Evolutionary conservation across 2,329 filamentous ascomycete species (phyloP).

Genomic region (Trichophaea hybrida): DNA sequence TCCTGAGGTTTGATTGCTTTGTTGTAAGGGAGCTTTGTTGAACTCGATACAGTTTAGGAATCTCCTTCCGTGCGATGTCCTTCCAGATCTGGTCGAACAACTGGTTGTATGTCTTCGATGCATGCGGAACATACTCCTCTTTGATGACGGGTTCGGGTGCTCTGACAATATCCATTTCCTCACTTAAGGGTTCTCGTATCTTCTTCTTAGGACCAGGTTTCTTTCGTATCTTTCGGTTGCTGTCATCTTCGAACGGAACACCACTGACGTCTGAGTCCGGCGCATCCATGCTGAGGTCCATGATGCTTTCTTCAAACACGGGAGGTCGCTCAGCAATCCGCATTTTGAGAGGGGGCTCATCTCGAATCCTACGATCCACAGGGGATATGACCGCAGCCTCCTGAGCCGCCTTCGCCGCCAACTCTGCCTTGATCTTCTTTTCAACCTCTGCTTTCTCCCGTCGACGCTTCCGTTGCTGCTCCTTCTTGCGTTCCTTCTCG

Average conservation of each 20-base stretch:
- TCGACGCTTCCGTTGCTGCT: constrained; percentile 93
- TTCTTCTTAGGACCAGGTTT: constrained; percentile 35
- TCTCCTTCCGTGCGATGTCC: constrained; percentile 83
- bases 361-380: background rate
- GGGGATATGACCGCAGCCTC: constrained; percentile 53
- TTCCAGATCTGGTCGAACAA: constrained; percentile 97
- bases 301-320: constrained; percentile 39
- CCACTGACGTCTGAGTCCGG: constrained; percentile 27
- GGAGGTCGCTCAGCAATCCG: constrained; percentile 48
- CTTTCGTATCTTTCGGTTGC: constrained; percentile 33
- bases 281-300: constrained; percentile 24
- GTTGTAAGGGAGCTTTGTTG: constrained; percentile 73
- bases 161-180: constrained; percentile 34
- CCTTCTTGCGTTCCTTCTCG: constrained; percentile 98
- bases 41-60: constrained; percentile 80
- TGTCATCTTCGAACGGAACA: constrained; percentile 34
- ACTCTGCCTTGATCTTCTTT: constrained; percentile 70
- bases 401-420: constrained; percentile 52
- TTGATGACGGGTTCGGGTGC: constrained; percentile 9
- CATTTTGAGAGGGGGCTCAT: constrained; percentile 55
- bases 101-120: constrained; percentile 82
- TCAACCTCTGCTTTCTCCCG: constrained; percentile 67
- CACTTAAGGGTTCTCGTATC: constrained; percentile 40
- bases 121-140: constrained; percentile 25
- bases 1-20: constrained; percentile 89